Base-by-base conservation (phyloP, 768 basidiomycete species). In the Dacryopinax primogenitus region DNA sequence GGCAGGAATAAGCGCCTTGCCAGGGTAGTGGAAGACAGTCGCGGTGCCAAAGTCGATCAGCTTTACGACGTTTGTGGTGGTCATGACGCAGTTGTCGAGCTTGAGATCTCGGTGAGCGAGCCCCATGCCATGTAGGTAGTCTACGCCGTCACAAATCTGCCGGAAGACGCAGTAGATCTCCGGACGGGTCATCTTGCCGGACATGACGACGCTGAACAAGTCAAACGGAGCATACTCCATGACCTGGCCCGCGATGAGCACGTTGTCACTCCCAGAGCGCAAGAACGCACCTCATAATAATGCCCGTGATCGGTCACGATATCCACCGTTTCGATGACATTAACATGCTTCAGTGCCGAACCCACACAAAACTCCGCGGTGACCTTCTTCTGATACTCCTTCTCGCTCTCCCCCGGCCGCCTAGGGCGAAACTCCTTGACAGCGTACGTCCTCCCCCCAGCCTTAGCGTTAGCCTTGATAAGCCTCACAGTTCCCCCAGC, bases 221-320 rank as follows among this genome's bases (percentile, higher is more conserved):
- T 99, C 96, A 73, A 86, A 96, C 18, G 96, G 96, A 1, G 96
- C 96, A 72, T 96, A 98, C 76, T 98, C 95, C 96, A 99, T 99
- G 78, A 97, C 88, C 94, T 97, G 73, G 1, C 41, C 3, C 44
- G 32, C 7, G 44, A 62, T 23, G 64, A 13, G 68, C 37, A 71
- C 68, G 61, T 62, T 34, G 16, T 36, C 7, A 2, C 7, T 21
- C 26, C 23, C n/a, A 36, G 11, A 64, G 6, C 9, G 33, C n/a
- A 21, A 21, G n/a, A 34, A 76, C 82, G 67, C 65, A 95, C 96
- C 88, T 99, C 95, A 78, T 98, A 98, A 76, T 90, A 98, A 73
- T 96, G 94, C 12, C 95, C 95, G 71, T 94, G 90, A 78, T 98
- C 96, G 66, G 86, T 89, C 64, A 98, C 92, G 75, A 99, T 98